These are phyloP conservation scores for Suillus subalutaceus DNA, from an alignment of 768 basidiomycete species.

Conservation along the genomic window DNA sequence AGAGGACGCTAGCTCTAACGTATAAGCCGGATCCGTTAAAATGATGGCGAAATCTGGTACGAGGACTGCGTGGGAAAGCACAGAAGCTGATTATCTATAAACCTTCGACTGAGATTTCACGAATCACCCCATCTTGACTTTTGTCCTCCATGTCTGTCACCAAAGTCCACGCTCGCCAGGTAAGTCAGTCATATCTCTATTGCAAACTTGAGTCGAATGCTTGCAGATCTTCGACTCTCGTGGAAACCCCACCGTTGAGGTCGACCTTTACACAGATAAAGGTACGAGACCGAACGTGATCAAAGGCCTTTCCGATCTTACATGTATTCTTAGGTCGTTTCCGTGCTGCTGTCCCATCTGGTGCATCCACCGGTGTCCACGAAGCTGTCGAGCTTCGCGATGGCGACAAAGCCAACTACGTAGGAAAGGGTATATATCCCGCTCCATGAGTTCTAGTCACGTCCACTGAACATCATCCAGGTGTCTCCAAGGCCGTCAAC, in stretches of 20 bases:
- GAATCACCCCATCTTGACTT: slow-evolving; percentile 20
- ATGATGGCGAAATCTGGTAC: slow-evolving; percentile 13
- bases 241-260: slow-evolving; percentile 96
- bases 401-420: slow-evolving; percentile 88
- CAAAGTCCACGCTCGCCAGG: slow-evolving; percentile 93
- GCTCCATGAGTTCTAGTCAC: not conserved
- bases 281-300: slow-evolving; percentile 48
- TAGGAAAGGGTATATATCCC: slow-evolving; percentile 82
- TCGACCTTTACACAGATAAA: slow-evolving; percentile 86
- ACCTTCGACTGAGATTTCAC: slow-evolving; percentile 5
- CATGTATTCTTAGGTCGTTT: slow-evolving; percentile 66
- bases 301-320: slow-evolving; percentile 7
- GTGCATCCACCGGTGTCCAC: slow-evolving; percentile 97
- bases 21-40: slow-evolving; percentile 5
- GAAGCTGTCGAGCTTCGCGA: slow-evolving; percentile 99
- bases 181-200: slow-evolving; percentile 33
- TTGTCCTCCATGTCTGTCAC: slow-evolving; percentile 81
- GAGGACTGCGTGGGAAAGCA: slow-evolving; percentile 39
- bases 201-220: slow-evolving; percentile 18
- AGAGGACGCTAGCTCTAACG: slow-evolving; percentile 5
- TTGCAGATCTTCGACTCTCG: slow-evolving; percentile 97
- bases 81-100: slow-evolving; percentile 10
- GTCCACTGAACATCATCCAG: slow-evolving; percentile 40
- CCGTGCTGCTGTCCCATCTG: slow-evolving; percentile 95
- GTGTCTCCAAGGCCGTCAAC: slow-evolving; percentile 89